A percentile compares a stretch with the other conserved stretches of the same genome.
phyloP scores from a whole-genome alignment of 169 alveolate species.

The Cryptosporidium meleagridis region DNA sequence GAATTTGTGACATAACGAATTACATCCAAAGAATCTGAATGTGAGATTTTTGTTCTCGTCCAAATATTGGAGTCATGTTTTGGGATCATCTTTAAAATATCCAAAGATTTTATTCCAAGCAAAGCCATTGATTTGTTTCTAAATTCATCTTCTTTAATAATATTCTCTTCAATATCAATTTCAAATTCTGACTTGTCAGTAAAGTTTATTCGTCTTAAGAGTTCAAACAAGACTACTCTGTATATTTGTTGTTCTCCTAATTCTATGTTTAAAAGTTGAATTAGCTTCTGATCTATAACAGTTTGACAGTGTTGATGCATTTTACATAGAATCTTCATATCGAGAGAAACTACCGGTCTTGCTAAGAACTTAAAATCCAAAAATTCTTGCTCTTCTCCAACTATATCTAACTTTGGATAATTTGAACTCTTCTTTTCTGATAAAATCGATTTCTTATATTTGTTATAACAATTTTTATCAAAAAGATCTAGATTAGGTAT shows the following conservation, averaged over 20 bases:
- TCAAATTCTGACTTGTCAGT: conserved; percentile 38
- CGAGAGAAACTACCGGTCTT: conserved; percentile 50
- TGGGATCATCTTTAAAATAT: conserved; percentile 26
- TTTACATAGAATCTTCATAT: conserved; percentile 30
- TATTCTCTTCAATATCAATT: not conserved
- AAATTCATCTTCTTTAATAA: not conserved
- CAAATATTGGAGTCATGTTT: conserved; percentile 43
- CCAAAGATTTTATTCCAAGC: conserved; percentile 23
- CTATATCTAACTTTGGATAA: not conserved
- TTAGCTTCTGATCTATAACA: conserved; percentile 28
- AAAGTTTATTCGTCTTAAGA: conserved; percentile 23
- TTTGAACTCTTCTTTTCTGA: not conserved
- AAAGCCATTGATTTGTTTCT: conserved; percentile 10
- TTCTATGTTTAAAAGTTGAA: conserved; percentile 48
- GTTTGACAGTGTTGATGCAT: conserved; percentile 60
- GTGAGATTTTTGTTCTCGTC: conserved; percentile 34
- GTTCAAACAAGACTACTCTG: conserved; percentile 22
- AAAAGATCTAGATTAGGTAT: conserved; percentile 66
- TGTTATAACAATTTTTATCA: conserved; percentile 33
- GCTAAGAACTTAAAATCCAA: conserved; percentile 8
- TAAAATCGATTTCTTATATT: not conserved
- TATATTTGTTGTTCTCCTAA: conserved; percentile 19
- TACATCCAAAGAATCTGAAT: conserved; percentile 59
- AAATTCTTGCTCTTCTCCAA: not conserved
- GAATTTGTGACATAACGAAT: conserved; percentile 16